phyloP scores from a whole-genome alignment of 805 yeast species.

The Ogataea pilisensis region DNA sequence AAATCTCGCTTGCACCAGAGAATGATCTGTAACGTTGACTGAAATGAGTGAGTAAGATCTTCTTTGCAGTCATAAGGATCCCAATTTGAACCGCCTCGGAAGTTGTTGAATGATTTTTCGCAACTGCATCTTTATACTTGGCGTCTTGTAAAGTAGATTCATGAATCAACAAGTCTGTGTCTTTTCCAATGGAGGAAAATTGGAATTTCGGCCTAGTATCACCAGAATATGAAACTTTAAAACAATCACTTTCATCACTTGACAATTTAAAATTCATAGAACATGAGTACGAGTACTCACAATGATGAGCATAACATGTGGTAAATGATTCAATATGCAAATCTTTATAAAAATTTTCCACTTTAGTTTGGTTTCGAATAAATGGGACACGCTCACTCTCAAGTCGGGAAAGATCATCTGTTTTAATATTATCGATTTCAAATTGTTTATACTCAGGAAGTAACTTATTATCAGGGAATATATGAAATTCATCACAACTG shows the following conservation, averaged over 20 bases:
- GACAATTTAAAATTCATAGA: constrained; percentile 43
- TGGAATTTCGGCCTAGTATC: constrained; percentile 81
- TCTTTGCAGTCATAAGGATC: constrained; percentile 64
- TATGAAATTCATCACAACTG: constrained; percentile 32
- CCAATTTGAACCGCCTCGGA: constrained; percentile 78
- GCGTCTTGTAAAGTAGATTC: constrained; percentile 91
- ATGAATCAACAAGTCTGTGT: constrained; percentile 76
- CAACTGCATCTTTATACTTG: constrained; percentile 68
- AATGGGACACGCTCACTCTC: constrained; percentile 1
- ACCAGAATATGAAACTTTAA: constrained; percentile 86
- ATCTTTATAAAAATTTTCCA: constrained; percentile 34
- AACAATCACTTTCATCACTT: constrained; percentile 24
- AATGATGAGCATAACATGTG: constrained; percentile 80
- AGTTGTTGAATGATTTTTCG: constrained; percentile 83
- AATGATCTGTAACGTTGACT: constrained; percentile 79
- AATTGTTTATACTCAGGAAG: constrained; percentile 19
- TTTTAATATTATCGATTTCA: constrained; percentile 22
- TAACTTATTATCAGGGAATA: constrained; percentile 1
- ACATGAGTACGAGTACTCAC: constrained; percentile 75
- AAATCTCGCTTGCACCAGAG: constrained; percentile 23
- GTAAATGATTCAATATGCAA: constrained; percentile 40
- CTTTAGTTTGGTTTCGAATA: constrained; percentile 1
- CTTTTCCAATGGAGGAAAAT: constrained; percentile 58
- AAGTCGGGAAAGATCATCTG: constrained; percentile 18
- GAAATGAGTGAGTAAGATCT: constrained; percentile 82